Evolutionary conservation across 768 basidiomycete species (phyloP), one percentile per base, ranked within the genome.

Genomic region (Guyanaporus albipodus): DNA sequence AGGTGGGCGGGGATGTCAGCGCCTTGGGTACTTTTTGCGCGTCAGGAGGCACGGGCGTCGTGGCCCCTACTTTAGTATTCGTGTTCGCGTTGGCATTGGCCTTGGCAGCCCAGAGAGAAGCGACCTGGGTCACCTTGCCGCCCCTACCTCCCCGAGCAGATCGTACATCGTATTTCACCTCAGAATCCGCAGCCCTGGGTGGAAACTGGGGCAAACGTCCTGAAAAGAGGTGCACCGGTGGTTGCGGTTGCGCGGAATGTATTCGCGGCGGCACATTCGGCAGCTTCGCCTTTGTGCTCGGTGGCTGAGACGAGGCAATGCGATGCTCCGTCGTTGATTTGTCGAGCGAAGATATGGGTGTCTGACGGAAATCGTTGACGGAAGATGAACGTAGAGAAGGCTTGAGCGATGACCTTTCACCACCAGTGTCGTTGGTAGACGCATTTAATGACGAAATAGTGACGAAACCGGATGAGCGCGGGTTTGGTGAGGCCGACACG

Each of bases 91-190:
- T 46, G 4, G 22, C 1, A 8, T 36, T 58, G 21, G 71, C 72
- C n/a, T 73, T 78, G 28, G 79, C 68, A 3, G 84, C 79, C 87
- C 87, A 91, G 19, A 91, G 68, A 2, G 86, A 77, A 0, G 85
- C 80, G 1, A 88, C 85, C 4, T 86, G 72, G 3, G 85, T 73
- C 14, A 90, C 88, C 43, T 77, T 75, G 11, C 87, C 89, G 3
- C 89, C 88, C 34, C 76, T 70, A 2, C 89, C 88, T 4, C 89
- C 87, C 18, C 87, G 75, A 4, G 86, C 87, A 29, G 86, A 89
- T 11, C 83, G 79, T 21, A 87, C 64, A 57, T 90, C 80, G 57
- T 89, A 88, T 48, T 80, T 83, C 18, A 72, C 74, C 42, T 80
- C 83, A 0, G 76, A 70, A 49, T 80, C 77, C 4, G 55, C 48